Evolutionary conservation across 2,329 filamentous ascomycete genomes (phyloP), one percentile per base, ranked within the genome.

Genomic region (Alternaria alternata): DNA sequence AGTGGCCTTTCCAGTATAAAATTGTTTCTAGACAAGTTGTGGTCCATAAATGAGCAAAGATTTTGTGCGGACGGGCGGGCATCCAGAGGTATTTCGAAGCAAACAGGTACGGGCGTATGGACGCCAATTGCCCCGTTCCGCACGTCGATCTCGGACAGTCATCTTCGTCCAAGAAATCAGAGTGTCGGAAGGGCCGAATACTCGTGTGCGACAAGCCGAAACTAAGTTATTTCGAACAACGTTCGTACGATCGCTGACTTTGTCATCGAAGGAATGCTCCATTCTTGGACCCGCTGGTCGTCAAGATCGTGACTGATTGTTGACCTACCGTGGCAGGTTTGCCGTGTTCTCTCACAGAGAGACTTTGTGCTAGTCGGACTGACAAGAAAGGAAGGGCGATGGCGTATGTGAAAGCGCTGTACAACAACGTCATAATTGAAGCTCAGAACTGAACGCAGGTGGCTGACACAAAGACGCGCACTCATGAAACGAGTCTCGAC

Each of bases 331-430:
- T 24, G 36, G 38, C 20, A 59, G 18, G 51, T 32, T 12, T 59
- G 18, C 34, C 51, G 44, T 18, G 32, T 24, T 73, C 16, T 75
- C 16, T 75, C 82, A 79, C 61, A 85, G 28, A 84, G 71, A 48
- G 74, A 14, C 32, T 41, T 26, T 38, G 22, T 42, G n/a, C 20
- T 34, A 14, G 28, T 54, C 9, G 14, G 34, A n/a, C 14, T 47
- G 26, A 5, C 32, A 18, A 39, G 26, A 32, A 32, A n/a, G 24
- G 16, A 42, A 69, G 0, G 82, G 82, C 7, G 82, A 83, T 5
- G 30, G 16, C 16, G 24, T 42, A 42, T 20, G 22, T 24, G 3
- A 34, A 46, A 16, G 14, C 18, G 34, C 24, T 39, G 30, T 39
- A 56, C 39, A 39, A 18, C 44, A 39, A 41, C 30, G 57, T 51